These are phyloP conservation scores for Gossypium thurberi DNA, from an alignment of 345 rosid genomes.

Conservation along the genomic window DNA sequence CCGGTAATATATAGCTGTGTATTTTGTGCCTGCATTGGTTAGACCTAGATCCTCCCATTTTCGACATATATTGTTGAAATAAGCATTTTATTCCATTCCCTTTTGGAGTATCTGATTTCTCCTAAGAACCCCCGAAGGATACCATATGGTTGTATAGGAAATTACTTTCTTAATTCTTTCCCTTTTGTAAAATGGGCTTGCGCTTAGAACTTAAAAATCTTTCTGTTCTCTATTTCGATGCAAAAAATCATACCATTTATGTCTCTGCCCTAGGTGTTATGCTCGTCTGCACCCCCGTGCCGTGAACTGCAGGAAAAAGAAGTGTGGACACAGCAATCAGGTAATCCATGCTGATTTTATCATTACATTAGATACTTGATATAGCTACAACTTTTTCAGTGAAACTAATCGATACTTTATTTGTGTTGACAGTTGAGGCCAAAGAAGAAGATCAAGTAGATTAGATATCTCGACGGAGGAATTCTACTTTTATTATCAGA, in stretches of 20 bases:
- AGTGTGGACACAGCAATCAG: slow-evolving; percentile 99
- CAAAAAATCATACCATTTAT: neutral
- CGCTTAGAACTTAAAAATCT: neutral
- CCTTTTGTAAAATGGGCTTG: neutral
- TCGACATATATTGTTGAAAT: neutral
- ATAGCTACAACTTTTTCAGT: neutral
- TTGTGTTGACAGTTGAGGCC: slow-evolving; percentile 66
- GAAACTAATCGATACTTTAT: neutral
- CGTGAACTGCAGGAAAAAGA: slow-evolving; percentile 96
- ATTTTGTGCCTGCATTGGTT: neutral
- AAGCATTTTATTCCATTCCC: neutral
- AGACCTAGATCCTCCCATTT: too few relatives aligned
- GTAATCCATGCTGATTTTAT: slow-evolving; percentile 25
- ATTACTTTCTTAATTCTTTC: neutral
- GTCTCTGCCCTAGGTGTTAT: slow-evolving; percentile 48
- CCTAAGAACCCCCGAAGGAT: neutral
- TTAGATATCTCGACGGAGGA: neutral
- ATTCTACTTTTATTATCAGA: neutral
- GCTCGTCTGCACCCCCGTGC: slow-evolving; percentile 96
- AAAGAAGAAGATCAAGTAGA: slow-evolving; percentile 73
- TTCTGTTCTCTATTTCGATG: neutral
- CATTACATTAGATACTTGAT: neutral
- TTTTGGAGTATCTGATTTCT: neutral
- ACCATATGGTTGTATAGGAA: neutral
- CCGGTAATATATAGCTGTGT: too few relatives aligned